Percentiles rank a stretch among this genome's conserved stretches.
phyloP scores from a whole-genome alignment of 2,329 filamentous ascomycete species.

The Penicillium sp. region DNA sequence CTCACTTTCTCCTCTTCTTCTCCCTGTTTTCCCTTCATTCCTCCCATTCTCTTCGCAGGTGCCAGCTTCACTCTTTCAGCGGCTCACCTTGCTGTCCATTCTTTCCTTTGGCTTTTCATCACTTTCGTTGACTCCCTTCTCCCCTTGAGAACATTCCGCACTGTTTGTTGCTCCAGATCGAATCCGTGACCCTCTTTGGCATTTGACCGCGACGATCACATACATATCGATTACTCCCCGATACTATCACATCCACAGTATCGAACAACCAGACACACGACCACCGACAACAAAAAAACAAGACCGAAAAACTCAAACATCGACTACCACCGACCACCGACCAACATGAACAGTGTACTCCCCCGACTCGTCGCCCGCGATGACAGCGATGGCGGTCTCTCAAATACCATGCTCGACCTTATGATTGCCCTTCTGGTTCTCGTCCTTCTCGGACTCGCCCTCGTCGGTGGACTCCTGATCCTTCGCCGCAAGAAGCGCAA shows the following conservation, averaged over 20 bases:
- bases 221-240: constrained; percentile 5
- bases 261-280: constrained; percentile 8
- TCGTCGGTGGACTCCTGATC: constrained; percentile 69
- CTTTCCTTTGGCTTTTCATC: constrained; percentile 34
- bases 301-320: not conserved
- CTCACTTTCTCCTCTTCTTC: constrained; percentile 23
- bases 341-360: constrained; percentile 44
- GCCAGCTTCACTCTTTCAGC: constrained; percentile 67
- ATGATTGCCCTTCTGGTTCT: constrained; percentile 79
- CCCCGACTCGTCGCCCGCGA: constrained; percentile 54
- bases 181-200: constrained; percentile 21
- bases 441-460: constrained; percentile 68
- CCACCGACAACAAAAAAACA: not conserved
- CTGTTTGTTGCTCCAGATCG: constrained; percentile 15
- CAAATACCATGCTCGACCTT: constrained; percentile 68
- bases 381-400: constrained; percentile 52
- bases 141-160: constrained; percentile 7
- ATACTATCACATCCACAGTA: not conserved
- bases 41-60: constrained; percentile 39
- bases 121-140: constrained; percentile 13
- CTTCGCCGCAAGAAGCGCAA: constrained; percentile 69
- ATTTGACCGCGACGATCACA: constrained; percentile 21
- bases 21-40: constrained; percentile 29
- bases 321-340: not conserved
- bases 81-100: constrained; percentile 53